phyloP scores from a whole-genome alignment of 257 asterid species.

The Solanum tarapatanum region DNA sequence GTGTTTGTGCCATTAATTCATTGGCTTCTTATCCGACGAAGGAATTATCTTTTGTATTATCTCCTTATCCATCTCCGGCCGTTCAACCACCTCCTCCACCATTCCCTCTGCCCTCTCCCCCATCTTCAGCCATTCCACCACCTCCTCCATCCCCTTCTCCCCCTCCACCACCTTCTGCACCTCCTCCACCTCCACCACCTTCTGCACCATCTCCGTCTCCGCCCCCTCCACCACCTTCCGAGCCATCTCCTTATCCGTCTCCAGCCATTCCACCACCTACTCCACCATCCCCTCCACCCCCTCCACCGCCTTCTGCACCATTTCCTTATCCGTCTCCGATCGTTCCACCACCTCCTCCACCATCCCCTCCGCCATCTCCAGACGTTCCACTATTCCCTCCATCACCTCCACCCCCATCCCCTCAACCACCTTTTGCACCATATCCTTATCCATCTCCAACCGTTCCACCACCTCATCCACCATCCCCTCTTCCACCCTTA shows the following conservation, averaged over 20 bases:
- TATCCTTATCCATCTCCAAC: background rate
- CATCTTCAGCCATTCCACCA: constrained; percentile 1
- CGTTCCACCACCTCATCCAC: background rate
- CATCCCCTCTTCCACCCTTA: background rate
- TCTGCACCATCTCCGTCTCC: background rate
- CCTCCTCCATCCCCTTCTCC: background rate
- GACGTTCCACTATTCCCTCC: background rate
- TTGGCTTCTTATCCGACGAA: constrained; percentile 24
- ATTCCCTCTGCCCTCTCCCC: background rate
- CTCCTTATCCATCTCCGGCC: constrained; percentile 5
- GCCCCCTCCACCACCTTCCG: background rate
- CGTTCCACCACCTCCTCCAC: background rate
- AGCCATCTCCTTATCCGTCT: constrained; percentile 1
- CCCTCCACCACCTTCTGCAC: background rate
- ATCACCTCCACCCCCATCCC: background rate
- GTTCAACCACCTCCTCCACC: constrained; percentile 1
- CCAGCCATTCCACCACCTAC: background rate
- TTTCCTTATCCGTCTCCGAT: background rate
- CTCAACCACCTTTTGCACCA: background rate
- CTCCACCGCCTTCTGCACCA: background rate
- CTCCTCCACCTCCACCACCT: background rate
- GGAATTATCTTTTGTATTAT: background rate
- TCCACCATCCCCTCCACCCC: background rate
- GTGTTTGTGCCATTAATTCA: constrained; percentile 28
- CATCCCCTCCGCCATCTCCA: background rate